Conservation (phyloP, 2,329 filamentous ascomycete genomes). For the Cladophialophora exuberans region DNA sequence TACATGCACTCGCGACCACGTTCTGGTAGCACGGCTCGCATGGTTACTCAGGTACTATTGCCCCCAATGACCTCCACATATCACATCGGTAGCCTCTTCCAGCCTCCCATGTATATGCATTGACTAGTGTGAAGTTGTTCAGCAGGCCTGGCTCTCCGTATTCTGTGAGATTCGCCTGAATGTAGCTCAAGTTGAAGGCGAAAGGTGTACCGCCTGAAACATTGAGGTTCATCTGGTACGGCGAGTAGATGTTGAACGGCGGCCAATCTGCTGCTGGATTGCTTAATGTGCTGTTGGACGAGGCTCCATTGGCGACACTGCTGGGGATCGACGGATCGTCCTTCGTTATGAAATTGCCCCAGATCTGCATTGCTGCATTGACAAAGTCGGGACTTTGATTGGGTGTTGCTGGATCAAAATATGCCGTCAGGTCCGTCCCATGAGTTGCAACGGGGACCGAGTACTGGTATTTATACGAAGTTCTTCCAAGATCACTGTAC, state of each 20-base stretch:
- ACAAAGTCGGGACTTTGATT: constrained; percentile 40
- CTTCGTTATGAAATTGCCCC: constrained; percentile 52
- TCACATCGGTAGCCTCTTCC: constrained; percentile 51
- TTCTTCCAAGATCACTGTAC: constrained; percentile 54
- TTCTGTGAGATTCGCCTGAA: constrained; percentile 34
- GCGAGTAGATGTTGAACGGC: constrained; percentile 38
- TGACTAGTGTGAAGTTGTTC: constrained; percentile 47
- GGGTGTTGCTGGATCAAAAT: constrained; percentile 25
- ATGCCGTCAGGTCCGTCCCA: constrained; percentile 45
- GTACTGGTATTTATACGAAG: constrained; percentile 58
- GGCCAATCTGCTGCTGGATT: constrained; percentile 40
- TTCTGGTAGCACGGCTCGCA: background rate
- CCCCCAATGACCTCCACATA: constrained; percentile 44
- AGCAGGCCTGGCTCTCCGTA: constrained; percentile 38
- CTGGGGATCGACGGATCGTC: constrained; percentile 46
- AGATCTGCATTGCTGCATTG: constrained; percentile 48
- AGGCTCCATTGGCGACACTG: constrained; percentile 36
- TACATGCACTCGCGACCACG: background rate
- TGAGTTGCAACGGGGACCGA: constrained; percentile 57
- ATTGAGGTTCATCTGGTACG: constrained; percentile 51
- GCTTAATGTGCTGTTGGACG: constrained; percentile 33
- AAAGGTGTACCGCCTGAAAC: constrained; percentile 45
- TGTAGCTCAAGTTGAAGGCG: constrained; percentile 23
- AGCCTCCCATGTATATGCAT: constrained; percentile 54
- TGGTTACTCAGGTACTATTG: constrained; percentile 26